Base-by-base conservation (phyloP, 768 basidiomycete species). In the Tephrocybe sp. region DNA sequence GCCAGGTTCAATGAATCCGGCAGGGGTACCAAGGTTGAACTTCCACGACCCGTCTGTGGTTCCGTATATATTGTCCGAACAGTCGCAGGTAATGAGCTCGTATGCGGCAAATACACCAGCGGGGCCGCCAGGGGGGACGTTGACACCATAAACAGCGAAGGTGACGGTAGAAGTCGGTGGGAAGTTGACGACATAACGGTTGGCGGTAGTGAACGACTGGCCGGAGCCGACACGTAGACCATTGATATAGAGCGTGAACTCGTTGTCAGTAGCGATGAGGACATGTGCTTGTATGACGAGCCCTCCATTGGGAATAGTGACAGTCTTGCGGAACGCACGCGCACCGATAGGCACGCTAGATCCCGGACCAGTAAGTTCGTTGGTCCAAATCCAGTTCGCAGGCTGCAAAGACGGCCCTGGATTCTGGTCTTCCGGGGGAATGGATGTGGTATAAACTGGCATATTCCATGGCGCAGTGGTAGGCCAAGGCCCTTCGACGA, bases 311-410 rank as follows among this genome's bases (percentile, higher is more conserved):
- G 64, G 61, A 7, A 64, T 56, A n/a, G 53, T 55, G 31, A 65
- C 51, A 0, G 52, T 60, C 17, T 61, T 64, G 17, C 62, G 59
- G 63, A 68, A 68, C 9, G 64, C 60, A 34, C 65, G 60, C 7
- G 53, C 10, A 0, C 65, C 66, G 3, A 60, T 26, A 3, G 66
- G 65, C 8, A 50, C 53, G 11, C 40, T 17, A n/a, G 32, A 59
- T 36, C 11, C 23, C 10, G 49, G 41, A 9, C 48, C 51, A 30
- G 22, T 50, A 32, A 62, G 50, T 22, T 67, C 64, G 47, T 58
- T 61, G n/a, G 65, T 64, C 66, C 65, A 68, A 31, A 68, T 65
- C 65, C 65, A 68, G 6, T 38, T 38, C 5, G 64, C 56, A 26
- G 56, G 40, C 0, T 55, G 51, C 41, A 66, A 52, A 4, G 59